Percentiles rank a stretch among this genome's conserved stretches.
Conservation (phyloP, 1,284 basidiomycete species). For the Ceratobasidium sp. region DNA sequence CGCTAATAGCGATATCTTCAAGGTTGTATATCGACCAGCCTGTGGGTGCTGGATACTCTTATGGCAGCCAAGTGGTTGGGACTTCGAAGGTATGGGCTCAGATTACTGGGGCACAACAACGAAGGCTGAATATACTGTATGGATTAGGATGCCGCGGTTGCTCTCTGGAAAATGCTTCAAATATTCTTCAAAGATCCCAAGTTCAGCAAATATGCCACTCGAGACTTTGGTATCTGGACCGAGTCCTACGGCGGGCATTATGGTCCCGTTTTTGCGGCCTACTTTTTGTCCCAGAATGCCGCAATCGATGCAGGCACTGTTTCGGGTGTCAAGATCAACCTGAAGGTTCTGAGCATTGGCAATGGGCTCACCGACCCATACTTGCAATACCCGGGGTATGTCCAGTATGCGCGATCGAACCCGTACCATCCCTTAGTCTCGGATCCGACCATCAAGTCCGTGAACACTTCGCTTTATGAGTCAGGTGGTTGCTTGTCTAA, state of each 20-base stretch:
- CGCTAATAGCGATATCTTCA: background rate
- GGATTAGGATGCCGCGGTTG: conserved; percentile 51
- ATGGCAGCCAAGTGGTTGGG: conserved; percentile 64
- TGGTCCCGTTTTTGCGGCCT: conserved; percentile 72
- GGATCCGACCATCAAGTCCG: conserved; percentile 58
- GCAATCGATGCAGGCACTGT: conserved; percentile 64
- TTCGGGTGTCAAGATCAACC: conserved; percentile 66
- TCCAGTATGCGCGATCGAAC: conserved; percentile 68
- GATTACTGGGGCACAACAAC: background rate
- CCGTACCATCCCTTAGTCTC: conserved; percentile 69
- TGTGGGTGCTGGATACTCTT: conserved; percentile 76
- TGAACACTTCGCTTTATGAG: conserved; percentile 63
- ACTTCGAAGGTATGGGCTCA: conserved; percentile 28
- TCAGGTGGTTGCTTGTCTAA: conserved; percentile 65
- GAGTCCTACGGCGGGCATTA: conserved; percentile 73
- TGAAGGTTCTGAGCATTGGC: conserved; percentile 63
- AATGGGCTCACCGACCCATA: conserved; percentile 65
- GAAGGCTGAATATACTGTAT: background rate
- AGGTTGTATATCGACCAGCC: conserved; percentile 82
- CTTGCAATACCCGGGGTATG: conserved; percentile 68
- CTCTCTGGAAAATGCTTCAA: conserved; percentile 68
- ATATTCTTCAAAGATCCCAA: conserved; percentile 72
- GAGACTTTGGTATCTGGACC: conserved; percentile 72
- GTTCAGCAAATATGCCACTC: conserved; percentile 67
- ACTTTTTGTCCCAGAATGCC: conserved; percentile 70